Base-by-base conservation (phyloP, 106 monocot species). In the Hemerocallis citrina region DNA sequence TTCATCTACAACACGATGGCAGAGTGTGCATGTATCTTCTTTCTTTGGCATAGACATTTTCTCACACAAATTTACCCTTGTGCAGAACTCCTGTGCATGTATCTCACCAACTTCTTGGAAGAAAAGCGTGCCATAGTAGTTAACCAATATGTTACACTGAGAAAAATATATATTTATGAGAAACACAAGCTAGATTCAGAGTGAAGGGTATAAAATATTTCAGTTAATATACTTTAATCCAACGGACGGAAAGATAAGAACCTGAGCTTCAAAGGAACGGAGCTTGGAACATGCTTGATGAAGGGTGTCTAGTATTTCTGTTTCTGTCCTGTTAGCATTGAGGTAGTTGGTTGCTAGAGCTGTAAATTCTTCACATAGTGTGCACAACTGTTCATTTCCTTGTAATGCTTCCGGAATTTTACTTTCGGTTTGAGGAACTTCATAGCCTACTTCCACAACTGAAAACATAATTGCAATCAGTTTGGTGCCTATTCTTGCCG, bases 131-230 rank as follows among this genome's bases (percentile, higher is more conserved):
- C 71, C 70, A 75, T 90, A 90, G 60, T 65, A 81, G 73, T 85
- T 85, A 67, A 85, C 81, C 75, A 85, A 45, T 14, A 78, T 34
- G 58, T 68, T 20, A 67, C 89, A 90, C 89, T 90, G 81, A 68
- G n/a, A 32, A 52, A 23, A 28, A 57, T n/a, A n/a, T n/a, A n/a
- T n/a, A n/a, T n/a, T n/a, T n/a, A n/a, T 14, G 25, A 40, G n/a
- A n/a, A n/a, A n/a, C n/a, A n/a, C n/a, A n/a, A n/a, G n/a, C n/a
- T n/a, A n/a, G n/a, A n/a, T n/a, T n/a, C n/a, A n/a, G n/a, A n/a
- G n/a, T n/a, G n/a, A n/a, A n/a, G n/a, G n/a, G n/a, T n/a, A n/a
- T n/a, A n/a, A n/a, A n/a, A n/a, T n/a, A n/a, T n/a, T n/a, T n/a
- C n/a, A n/a, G n/a, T n/a, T n/a, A n/a, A n/a, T 29, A n/a, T n/a